phyloP scores from a whole-genome alignment of 176 grass and related monocot genomes.

The Rhynchospora tenuis region DNA sequence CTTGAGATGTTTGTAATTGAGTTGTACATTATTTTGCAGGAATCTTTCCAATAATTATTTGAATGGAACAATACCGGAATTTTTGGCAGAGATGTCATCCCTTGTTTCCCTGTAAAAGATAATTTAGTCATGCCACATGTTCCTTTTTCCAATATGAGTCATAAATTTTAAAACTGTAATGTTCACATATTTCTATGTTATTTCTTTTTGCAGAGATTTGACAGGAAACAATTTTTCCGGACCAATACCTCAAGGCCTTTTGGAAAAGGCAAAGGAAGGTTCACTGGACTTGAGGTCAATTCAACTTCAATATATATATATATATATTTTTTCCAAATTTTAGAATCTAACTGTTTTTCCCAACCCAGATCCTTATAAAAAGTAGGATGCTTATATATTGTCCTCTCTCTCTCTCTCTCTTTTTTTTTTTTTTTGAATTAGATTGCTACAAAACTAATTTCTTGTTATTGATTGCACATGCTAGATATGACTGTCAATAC shows the following conservation, averaged over 20 bases:
- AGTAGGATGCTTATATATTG: no score
- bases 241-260: not conserved
- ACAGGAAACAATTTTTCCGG: slow-evolving; percentile 23
- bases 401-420: no score
- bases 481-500: not conserved
- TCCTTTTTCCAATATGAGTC: not conserved
- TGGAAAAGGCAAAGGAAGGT: not conserved
- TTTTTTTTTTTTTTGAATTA: no score
- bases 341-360: no score
- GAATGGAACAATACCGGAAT: not conserved
- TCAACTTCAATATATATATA: not conserved
- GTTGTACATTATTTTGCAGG: not conserved
- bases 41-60: not conserved
- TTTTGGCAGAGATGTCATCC: slow-evolving; percentile 36
- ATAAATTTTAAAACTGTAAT: no score
- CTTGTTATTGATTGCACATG: no score
- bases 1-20: no score
- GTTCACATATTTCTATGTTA: no score
- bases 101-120: not conserved
- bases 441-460: no score
- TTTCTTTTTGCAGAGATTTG: slow-evolving; percentile 22
- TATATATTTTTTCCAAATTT: not conserved
- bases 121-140: not conserved
- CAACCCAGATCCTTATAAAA: no score
- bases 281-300: not conserved